phyloP scores from a whole-genome alignment of 2,329 filamentous ascomycete genomes.

The Ceratocystis papillata region DNA sequence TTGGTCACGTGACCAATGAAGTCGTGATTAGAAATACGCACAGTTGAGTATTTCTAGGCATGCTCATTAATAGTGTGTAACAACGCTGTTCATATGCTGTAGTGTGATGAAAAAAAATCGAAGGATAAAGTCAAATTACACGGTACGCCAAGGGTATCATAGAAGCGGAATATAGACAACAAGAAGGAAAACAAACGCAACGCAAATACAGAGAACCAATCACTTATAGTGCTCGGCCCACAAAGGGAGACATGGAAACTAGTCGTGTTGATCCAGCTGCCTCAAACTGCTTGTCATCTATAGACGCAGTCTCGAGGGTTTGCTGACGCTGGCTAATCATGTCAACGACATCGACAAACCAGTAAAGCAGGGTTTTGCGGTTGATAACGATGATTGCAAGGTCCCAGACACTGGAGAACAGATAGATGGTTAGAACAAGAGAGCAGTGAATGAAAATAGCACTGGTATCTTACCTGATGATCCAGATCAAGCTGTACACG shows the following conservation, averaged over 20 bases:
- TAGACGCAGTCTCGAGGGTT: constrained; percentile 1
- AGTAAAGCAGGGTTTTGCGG: constrained; percentile 18
- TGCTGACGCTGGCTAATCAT: background rate
- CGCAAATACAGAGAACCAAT: background rate
- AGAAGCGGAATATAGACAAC: background rate
- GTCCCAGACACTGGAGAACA: constrained; percentile 23
- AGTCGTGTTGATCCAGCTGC: background rate
- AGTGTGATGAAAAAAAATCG: background rate
- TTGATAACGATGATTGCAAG: constrained; percentile 23
- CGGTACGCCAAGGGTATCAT: constrained; percentile 5
- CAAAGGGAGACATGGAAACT: constrained; percentile 2
- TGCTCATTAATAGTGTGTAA: background rate
- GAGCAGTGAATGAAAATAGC: background rate
- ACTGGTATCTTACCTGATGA: constrained; percentile 29
- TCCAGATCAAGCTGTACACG: constrained; percentile 33
- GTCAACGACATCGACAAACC: constrained; percentile 17
- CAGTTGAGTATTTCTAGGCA: no score
- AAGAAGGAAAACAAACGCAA: background rate
- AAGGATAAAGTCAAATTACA: background rate
- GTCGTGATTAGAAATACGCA: no score
- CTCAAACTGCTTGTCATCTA: constrained; percentile 4
- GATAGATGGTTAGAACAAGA: background rate
- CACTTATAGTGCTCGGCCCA: constrained; percentile 16
- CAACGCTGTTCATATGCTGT: background rate
- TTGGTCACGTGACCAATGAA: no score